A percentile compares a stretch with the other conserved stretches of the same genome.
Conservation (phyloP, 2,329 filamentous ascomycete species). For the Apiospora arundinis region DNA sequence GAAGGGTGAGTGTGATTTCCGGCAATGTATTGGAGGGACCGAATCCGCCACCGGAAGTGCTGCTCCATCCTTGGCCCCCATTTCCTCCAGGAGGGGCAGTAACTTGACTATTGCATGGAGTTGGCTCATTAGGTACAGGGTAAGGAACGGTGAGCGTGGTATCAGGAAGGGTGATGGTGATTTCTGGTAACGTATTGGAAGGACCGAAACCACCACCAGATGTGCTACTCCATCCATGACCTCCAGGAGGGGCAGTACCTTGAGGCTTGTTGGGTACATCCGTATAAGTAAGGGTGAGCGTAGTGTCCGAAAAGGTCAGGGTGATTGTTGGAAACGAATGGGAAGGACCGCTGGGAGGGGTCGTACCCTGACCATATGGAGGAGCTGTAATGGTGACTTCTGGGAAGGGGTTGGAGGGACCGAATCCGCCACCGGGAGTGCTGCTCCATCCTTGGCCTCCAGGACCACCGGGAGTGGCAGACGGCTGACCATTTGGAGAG, state of each 20-base stretch:
- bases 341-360: not conserved
- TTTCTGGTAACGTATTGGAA: not conserved
- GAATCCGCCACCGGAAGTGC: not conserved
- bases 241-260: not conserved
- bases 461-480: not conserved
- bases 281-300: too few relatives aligned
- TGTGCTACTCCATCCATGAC: not conserved
- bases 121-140: not conserved
- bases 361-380: not conserved
- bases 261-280: not conserved
- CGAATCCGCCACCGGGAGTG: not conserved
- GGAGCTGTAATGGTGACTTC: not conserved
- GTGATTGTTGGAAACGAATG: too few relatives aligned
- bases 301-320: too few relatives aligned
- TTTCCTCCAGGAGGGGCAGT: conserved; percentile 7
- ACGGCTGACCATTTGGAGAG: not conserved
- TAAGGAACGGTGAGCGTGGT: not conserved
- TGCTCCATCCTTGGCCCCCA: conserved; percentile 12
- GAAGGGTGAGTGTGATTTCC: not conserved
- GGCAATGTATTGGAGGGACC: not conserved
- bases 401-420: conserved; percentile 3
- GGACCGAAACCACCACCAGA: conserved; percentile 7
- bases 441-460: conserved; percentile 15
- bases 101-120: not conserved
- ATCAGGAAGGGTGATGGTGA: conserved; percentile 21